Evolutionary conservation across 2,329 filamentous ascomycete genomes (phyloP), one percentile per base, ranked within the genome.

Genomic region (Calonectria crousiana): DNA sequence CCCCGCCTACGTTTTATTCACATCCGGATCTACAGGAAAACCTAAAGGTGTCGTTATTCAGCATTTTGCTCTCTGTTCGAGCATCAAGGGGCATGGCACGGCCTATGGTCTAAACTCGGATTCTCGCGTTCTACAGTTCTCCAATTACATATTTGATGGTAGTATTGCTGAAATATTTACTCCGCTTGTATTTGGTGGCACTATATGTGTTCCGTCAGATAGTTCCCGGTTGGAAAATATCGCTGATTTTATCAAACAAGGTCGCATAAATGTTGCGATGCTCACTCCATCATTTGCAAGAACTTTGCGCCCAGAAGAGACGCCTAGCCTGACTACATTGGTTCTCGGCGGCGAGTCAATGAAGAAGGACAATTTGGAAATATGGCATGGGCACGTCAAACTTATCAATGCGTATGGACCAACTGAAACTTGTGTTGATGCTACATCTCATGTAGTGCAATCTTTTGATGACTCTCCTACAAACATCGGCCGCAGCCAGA

Each of bases 21-120:
- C 89, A 16, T 90, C 89, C 4, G 89, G 89, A 41, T 89, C 87
- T 47, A 91, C 89, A 0, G 89, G 89, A 18, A 84, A 83, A 23
- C 89, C 89, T 0, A 91, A 91, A 79, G 89, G 89, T 30, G 88
- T 90, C 23, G 84, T 88, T 41, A 67, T 82, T 32, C 53, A 53
- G 9, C 73, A 77, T 8, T 36, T 34, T 14, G 68, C 58, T 18
- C 34, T 69, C 18, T 52, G 70, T 26, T 49, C 71, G 13, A 70
- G 71, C 8, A 67, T 56, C 65, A 36, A 67, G 70, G 51, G 70
- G 62, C 52, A 53, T n/a, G 10, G 56, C 34, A 53, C 44, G 16
- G 68, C 41, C 13, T 58, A 66, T 56, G 67, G 68, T 62, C 34
- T 75, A 26, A 23, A 34, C 36, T 23, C 58, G 2, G 47, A 62